Evolutionary conservation across 1,139 yeast species (phyloP).

Genomic region (Protomyces pachydermus): DNA sequence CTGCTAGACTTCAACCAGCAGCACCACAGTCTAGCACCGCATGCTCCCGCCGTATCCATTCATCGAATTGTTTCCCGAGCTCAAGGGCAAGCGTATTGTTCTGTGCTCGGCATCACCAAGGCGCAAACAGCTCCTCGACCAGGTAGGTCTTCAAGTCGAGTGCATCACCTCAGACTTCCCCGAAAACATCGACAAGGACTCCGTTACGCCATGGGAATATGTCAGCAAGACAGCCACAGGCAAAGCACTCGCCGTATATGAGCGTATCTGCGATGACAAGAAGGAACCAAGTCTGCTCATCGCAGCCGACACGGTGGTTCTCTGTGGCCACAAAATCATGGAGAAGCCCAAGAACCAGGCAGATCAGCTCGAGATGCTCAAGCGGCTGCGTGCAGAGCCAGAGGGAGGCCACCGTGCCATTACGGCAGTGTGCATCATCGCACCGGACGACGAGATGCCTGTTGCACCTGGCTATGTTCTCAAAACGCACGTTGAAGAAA

Average conservation of each 20-base stretch:
- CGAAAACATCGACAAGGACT: slow-evolving; percentile 61
- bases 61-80: slow-evolving; percentile 31
- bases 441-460: slow-evolving; percentile 42
- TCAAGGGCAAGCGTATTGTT: slow-evolving; percentile 43
- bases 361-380: slow-evolving; percentile 50
- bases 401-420: slow-evolving; percentile 51
- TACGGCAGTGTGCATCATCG: slow-evolving; percentile 61
- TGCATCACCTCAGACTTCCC: slow-evolving; percentile 59
- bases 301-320: slow-evolving; percentile 86
- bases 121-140: slow-evolving; percentile 59
- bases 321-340: slow-evolving; percentile 53
- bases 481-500: slow-evolving; percentile 44
- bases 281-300: slow-evolving; percentile 47
- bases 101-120: slow-evolving; percentile 85
- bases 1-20: no score
- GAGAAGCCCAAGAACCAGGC: slow-evolving; percentile 67
- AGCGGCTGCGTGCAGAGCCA: slow-evolving; percentile 44
- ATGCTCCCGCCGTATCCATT: neutral
- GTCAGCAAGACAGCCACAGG: slow-evolving; percentile 64
- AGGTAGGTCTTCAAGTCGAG: slow-evolving; percentile 56
- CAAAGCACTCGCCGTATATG: slow-evolving; percentile 59
- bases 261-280: slow-evolving; percentile 40
- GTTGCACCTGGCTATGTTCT: slow-evolving; percentile 43
- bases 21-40: no score
- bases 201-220: slow-evolving; percentile 47